Evolutionary conservation across 1,284 basidiomycete species (phyloP).

Genomic region (Papiliotrema fonsecae): DNA sequence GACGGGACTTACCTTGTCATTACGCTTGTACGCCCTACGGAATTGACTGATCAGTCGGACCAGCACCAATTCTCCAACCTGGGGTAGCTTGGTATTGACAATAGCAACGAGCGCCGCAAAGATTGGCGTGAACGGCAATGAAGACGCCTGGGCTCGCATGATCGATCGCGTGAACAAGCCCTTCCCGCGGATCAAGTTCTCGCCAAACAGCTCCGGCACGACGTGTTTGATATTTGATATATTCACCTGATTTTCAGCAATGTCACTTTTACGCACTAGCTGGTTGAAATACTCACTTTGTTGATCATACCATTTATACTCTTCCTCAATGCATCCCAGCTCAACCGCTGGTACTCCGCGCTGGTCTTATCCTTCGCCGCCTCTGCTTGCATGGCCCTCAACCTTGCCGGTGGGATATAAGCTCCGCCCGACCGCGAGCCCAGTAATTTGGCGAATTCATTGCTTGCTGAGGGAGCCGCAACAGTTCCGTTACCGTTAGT

Average conservation of each 20-base stretch:
- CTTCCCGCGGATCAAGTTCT: constrained; percentile 85
- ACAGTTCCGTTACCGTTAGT: constrained; percentile 47
- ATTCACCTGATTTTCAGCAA: constrained; percentile 57
- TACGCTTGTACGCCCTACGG: constrained; percentile 88
- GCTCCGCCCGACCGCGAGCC: constrained; percentile 79
- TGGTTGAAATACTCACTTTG: constrained; percentile 53
- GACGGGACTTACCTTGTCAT: constrained; percentile 75
- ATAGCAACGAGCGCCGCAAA: constrained; percentile 92
- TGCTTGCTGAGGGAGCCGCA: constrained; percentile 57
- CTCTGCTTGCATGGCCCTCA: constrained; percentile 86
- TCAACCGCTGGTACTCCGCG: constrained; percentile 89
- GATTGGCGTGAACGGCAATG: constrained; percentile 95
- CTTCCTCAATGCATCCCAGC: constrained; percentile 97
- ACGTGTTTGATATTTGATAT: constrained; percentile 94
- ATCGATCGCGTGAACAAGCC: constrained; percentile 87
- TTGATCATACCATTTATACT: constrained; percentile 99
- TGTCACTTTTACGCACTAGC: not conserved
- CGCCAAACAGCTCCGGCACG: constrained; percentile 86
- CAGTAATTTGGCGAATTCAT: constrained; percentile 72
- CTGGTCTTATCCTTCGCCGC: constrained; percentile 76
- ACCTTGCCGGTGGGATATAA: constrained; percentile 90
- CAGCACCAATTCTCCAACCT: constrained; percentile 88
- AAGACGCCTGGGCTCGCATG: constrained; percentile 96
- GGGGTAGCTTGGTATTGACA: constrained; percentile 95
- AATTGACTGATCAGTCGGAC: constrained; percentile 91